These are phyloP conservation scores for Metahyphopichia silvanorum DNA, from an alignment of 805 yeast species.

Conservation along the genomic window DNA sequence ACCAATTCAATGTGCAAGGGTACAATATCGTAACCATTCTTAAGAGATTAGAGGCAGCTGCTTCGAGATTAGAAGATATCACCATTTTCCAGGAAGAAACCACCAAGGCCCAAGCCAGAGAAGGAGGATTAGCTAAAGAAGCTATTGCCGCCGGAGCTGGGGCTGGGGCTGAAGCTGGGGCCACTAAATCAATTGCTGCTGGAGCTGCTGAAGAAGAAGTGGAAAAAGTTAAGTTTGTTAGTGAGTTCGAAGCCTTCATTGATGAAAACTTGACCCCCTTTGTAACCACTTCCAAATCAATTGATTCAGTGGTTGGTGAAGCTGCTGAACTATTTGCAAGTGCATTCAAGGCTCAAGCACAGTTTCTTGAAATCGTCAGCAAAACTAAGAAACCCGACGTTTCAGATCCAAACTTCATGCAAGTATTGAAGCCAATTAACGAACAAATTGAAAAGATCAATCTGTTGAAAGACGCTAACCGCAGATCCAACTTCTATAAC, in stretches of 20 bases:
- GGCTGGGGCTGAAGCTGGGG: conserved; percentile 7
- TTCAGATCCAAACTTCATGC: conserved; percentile 49
- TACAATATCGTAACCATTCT: conserved; percentile 77
- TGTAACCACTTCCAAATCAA: conserved; percentile 45
- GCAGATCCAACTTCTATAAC: conserved; percentile 60
- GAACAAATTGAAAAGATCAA: conserved; percentile 54
- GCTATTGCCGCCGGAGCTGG: conserved; percentile 9
- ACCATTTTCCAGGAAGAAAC: conserved; percentile 73
- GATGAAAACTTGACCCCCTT: conserved; percentile 57
- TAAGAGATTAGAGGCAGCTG: conserved; percentile 82
- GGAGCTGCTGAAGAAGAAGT: conserved; percentile 16
- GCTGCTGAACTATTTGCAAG: conserved; percentile 46
- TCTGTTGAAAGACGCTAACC: conserved; percentile 69
- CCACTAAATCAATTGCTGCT: conserved; percentile 5
- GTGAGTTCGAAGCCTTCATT: conserved; percentile 55
- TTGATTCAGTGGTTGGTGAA: conserved; percentile 57
- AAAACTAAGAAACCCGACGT: conserved; percentile 64
- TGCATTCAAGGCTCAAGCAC: conserved; percentile 60
- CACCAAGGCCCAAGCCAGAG: conserved; percentile 18
- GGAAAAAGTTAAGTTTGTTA: conserved; percentile 40
- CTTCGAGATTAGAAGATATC: conserved; percentile 87
- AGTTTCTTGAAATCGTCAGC: conserved; percentile 56
- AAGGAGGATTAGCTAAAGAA: conserved; percentile 7
- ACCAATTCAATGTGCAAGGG: conserved; percentile 61
- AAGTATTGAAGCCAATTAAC: conserved; percentile 68